phyloP scores from a whole-genome alignment of 2,329 filamentous ascomycete species.

The Colletotrichum tamarilloi region DNA sequence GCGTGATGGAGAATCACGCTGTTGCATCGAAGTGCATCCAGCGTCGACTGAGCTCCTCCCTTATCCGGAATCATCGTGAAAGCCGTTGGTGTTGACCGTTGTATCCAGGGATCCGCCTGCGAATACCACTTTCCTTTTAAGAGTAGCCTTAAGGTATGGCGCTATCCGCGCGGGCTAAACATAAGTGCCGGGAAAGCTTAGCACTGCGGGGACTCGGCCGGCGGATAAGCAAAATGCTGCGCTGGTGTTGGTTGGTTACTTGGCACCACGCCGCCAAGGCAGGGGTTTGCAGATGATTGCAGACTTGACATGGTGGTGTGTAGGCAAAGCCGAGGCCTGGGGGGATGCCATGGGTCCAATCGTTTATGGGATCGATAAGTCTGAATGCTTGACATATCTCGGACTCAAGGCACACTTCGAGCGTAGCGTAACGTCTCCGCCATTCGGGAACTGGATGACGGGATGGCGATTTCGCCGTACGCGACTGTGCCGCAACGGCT shows the following conservation, averaged over 20 bases:
- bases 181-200: slow-evolving; percentile 11
- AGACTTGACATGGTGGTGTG: not conserved
- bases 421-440: not conserved
- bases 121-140: slow-evolving; percentile 29
- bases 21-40: not conserved
- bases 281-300: slow-evolving; percentile 6
- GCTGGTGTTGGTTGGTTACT: not conserved
- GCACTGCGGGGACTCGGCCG: not conserved
- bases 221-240: not conserved
- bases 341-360: no score
- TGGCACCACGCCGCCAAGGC: slow-evolving; percentile 6
- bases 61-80: slow-evolving; percentile 23
- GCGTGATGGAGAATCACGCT: not conserved
- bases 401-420: not conserved
- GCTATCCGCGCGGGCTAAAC: slow-evolving; percentile 1
- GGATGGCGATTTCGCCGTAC: not conserved
- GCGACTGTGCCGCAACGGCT: not conserved
- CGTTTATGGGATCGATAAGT: not conserved
- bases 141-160: slow-evolving; percentile 1
- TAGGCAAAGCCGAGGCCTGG: not conserved
- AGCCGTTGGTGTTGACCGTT: not conserved
- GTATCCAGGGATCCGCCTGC: not conserved
- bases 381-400: not conserved
- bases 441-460: not conserved
- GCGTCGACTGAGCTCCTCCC: slow-evolving; percentile 22